Conservation (phyloP, 129 eudicot species). For the Flaveria ramosissima region DNA sequence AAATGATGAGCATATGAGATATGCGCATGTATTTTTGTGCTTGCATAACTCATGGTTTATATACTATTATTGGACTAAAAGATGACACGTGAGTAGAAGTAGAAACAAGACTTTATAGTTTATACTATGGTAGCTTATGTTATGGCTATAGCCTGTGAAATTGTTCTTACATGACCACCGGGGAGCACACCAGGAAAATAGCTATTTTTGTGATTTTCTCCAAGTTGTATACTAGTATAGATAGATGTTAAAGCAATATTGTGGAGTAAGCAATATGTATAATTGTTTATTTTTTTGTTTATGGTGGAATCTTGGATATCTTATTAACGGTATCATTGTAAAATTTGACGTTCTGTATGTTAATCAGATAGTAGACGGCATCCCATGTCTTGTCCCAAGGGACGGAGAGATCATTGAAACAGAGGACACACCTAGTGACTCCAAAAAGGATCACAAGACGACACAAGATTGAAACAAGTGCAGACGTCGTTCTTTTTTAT, state of each 20-base stretch:
- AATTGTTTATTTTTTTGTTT: not conserved
- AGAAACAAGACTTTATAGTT: not conserved
- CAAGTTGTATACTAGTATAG: not conserved
- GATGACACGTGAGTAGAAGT: not conserved
- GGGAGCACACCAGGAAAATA: not conserved
- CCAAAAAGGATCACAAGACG: slow-evolving; percentile 1
- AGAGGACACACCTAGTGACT: slow-evolving; percentile 14
- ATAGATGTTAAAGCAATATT: not conserved
- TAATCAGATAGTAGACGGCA: slow-evolving; percentile 70
- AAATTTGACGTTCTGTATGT: not conserved
- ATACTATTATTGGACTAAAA: not conserved
- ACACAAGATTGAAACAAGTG: slow-evolving; percentile 11
- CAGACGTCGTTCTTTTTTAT: not conserved
- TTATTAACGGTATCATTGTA: not conserved
- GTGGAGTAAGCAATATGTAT: not conserved
- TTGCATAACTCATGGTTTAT: not conserved
- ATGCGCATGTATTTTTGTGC: not conserved
- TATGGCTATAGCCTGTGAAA: not conserved
- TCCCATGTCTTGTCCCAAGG: slow-evolving; percentile 74
- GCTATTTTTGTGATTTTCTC: not conserved
- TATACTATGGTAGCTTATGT: not conserved
- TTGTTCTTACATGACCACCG: not conserved
- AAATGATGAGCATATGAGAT: too few species aligned
- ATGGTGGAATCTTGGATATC: not conserved
- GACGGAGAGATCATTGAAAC: slow-evolving; percentile 72